Evolutionary conservation across 2,329 filamentous ascomycete genomes (phyloP).

Genomic region (Diaporthe longicolla): DNA sequence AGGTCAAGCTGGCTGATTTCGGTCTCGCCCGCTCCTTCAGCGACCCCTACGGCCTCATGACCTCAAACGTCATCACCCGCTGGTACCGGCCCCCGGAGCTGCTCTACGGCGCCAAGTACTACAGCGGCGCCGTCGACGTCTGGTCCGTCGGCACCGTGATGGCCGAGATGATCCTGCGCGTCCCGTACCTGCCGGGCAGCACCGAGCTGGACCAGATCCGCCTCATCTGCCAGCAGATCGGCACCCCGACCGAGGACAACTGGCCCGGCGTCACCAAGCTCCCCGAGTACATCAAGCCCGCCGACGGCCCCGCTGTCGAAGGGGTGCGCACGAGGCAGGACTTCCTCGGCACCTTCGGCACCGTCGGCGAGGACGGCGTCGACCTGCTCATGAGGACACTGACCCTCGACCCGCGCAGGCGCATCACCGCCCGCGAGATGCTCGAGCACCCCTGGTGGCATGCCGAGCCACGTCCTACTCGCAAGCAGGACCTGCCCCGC

Average conservation of each 20-base stretch:
- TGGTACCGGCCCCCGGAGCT: conserved; percentile 98
- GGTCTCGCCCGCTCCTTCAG: conserved; percentile 91
- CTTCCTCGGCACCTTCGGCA: conserved; percentile 83
- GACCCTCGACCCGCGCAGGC: conserved; percentile 86
- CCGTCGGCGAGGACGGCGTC: conserved; percentile 84
- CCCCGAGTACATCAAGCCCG: conserved; percentile 82
- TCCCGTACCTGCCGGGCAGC: conserved; percentile 86
- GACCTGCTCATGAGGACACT: conserved; percentile 91
- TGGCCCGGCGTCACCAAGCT: conserved; percentile 93
- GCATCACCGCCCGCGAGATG: conserved; percentile 83
- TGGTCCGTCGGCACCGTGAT: conserved; percentile 96
- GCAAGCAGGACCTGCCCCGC: conserved; percentile 83
- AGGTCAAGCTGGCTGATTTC: conserved; percentile 97
- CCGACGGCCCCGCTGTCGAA: conserved; percentile 61
- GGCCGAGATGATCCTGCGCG: conserved; percentile 87
- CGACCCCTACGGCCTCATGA: conserved; percentile 92
- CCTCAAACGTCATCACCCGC: conserved; percentile 92
- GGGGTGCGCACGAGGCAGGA: conserved; percentile 77
- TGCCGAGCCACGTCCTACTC: conserved; percentile 84
- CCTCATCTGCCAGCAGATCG: conserved; percentile 87
- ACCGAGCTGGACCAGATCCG: conserved; percentile 89
- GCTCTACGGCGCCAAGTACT: conserved; percentile 90
- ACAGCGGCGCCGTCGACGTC: conserved; percentile 90
- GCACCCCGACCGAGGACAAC: conserved; percentile 92
- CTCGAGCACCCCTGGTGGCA: conserved; percentile 90